These are phyloP conservation scores for Phytophthora ohioensis DNA, from an alignment of 352 stramenopile species.

Conservation along the genomic window DNA sequence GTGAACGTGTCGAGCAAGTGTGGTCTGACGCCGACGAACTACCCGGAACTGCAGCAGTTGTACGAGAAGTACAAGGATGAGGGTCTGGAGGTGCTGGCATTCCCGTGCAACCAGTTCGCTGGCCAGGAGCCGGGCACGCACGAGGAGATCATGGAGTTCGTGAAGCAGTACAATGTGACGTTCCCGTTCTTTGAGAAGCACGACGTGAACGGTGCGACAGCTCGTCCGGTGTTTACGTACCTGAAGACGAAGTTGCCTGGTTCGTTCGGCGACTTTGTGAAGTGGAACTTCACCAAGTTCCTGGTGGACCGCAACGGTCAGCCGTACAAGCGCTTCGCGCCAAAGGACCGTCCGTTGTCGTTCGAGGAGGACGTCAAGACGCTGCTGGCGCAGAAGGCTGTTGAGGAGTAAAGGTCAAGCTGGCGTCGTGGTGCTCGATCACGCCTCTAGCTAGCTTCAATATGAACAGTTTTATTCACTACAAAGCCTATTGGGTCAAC, in stretches of 20 bases:
- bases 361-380: constrained; percentile 85
- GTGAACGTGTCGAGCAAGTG: constrained; percentile 89
- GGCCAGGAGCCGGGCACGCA: constrained; percentile 60
- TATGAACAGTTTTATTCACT: not conserved
- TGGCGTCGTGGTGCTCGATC: not conserved
- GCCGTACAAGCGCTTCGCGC: constrained; percentile 78
- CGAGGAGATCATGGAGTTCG: constrained; percentile 82
- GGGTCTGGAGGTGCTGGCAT: constrained; percentile 80
- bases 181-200: constrained; percentile 78
- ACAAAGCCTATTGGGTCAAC: not conserved
- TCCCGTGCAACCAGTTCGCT: constrained; percentile 91
- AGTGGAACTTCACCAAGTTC: constrained; percentile 94
- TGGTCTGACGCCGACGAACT: constrained; percentile 86
- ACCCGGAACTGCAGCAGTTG: constrained; percentile 85
- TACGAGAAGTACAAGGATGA: constrained; percentile 73
- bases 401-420: constrained; percentile 9
- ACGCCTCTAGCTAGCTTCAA: not conserved
- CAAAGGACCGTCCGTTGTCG: constrained; percentile 69
- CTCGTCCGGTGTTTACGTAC: constrained; percentile 86
- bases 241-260: constrained; percentile 80
- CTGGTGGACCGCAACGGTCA: constrained; percentile 90
- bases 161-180: constrained; percentile 60
- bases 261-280: constrained; percentile 79
- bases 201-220: constrained; percentile 87
- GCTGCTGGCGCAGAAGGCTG: constrained; percentile 51